These are phyloP conservation scores for Monosporascus cannonballus DNA, from an alignment of 2,329 filamentous ascomycete species.

Conservation along the genomic window DNA sequence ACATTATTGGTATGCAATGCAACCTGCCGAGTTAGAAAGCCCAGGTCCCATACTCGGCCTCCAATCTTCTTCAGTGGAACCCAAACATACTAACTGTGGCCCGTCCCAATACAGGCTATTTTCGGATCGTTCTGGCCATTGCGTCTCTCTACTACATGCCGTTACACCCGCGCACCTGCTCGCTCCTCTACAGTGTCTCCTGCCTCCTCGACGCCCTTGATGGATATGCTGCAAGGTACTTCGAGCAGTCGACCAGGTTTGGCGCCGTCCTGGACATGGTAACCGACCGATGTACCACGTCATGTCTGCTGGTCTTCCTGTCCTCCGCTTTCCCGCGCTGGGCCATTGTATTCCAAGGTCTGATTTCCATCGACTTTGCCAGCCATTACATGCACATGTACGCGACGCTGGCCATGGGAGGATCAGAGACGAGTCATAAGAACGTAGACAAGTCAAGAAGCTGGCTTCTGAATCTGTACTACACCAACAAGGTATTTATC, in stretches of 20 bases:
- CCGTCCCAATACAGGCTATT: slow-evolving; percentile 52
- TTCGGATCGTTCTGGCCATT: slow-evolving; percentile 72
- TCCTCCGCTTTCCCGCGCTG: slow-evolving; percentile 91
- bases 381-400: slow-evolving; percentile 99
- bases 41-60: no score
- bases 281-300: slow-evolving; percentile 93
- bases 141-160: slow-evolving; percentile 99
- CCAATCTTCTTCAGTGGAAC: no score
- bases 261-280: slow-evolving; percentile 98
- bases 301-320: slow-evolving; percentile 90
- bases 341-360: slow-evolving; percentile 86
- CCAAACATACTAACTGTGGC: no score
- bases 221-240: slow-evolving; percentile 84
- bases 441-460: slow-evolving; percentile 83
- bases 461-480: slow-evolving; percentile 90
- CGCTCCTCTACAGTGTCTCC: slow-evolving; percentile 83
- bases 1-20: slow-evolving; percentile 65
- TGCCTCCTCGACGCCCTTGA: slow-evolving; percentile 94
- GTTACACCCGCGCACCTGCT: slow-evolving; percentile 92
- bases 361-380: slow-evolving; percentile 88
- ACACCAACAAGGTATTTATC: slow-evolving; percentile 77
- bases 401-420: slow-evolving; percentile 82
- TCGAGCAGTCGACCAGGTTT: slow-evolving; percentile 88
- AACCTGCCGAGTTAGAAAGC: background rate
- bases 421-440: slow-evolving; percentile 80